Evolutionary conservation across 306 rosid genomes (phyloP).

Genomic region (Alnus glutinosa): DNA sequence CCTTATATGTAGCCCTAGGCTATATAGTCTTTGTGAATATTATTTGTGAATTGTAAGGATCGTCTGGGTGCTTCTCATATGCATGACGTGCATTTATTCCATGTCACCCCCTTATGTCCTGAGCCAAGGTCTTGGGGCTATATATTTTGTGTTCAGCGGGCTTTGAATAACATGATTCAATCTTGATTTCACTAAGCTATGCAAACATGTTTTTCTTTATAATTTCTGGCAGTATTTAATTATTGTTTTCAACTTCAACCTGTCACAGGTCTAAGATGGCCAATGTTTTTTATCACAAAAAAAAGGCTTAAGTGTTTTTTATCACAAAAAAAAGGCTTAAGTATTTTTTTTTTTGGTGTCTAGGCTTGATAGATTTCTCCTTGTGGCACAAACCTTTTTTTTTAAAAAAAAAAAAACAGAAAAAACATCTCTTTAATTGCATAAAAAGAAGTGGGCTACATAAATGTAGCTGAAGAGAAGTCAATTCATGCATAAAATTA

Average conservation of each 20-base stretch:
- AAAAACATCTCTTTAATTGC: neutral
- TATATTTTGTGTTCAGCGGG: neutral
- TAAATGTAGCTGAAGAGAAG: slow-evolving; percentile 6
- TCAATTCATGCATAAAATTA: neutral
- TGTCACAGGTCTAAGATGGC: neutral
- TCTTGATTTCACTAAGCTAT: neutral
- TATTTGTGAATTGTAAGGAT: neutral
- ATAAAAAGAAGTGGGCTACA: neutral
- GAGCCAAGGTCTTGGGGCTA: neutral
- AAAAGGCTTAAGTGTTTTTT: too few species aligned
- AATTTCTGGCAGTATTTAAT: neutral
- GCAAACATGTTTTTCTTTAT: slow-evolving; percentile 1
- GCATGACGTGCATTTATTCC: neutral
- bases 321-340: too few species aligned
- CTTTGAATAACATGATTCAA: neutral
- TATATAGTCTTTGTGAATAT: neutral
- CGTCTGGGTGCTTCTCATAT: neutral
- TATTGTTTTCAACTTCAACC: neutral
- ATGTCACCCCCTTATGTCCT: neutral
- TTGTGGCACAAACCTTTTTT: neutral
- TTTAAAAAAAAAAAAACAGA: too few species aligned
- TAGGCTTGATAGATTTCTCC: neutral
- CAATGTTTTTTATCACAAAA: neutral
- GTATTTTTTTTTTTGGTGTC: neutral
- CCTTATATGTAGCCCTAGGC: neutral